Base-by-base conservation (phyloP, 805 yeast species). In the Blastobotrys terrestris region DNA sequence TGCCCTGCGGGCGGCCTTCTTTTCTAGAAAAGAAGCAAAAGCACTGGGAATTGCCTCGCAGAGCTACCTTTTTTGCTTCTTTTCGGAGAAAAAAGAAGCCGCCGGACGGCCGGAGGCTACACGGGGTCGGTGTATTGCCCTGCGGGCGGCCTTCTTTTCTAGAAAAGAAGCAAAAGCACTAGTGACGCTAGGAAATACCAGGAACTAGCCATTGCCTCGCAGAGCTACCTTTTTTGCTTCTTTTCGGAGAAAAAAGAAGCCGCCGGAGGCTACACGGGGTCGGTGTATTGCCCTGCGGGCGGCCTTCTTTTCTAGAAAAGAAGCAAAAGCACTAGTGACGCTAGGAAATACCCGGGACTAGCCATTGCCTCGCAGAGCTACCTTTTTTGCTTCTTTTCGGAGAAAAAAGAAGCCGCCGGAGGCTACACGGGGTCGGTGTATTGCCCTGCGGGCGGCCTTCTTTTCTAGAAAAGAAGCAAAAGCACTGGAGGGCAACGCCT, bases 1-100 rank as follows among this genome's bases (percentile, higher is more conserved):
- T 26, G 35, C 35, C 35, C 35, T 26, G 35, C 35, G 35, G 35
- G 35, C 21, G 21, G 45, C 51, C 16, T 39, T 48, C 39, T n/a
- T n/a, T n/a, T n/a, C n/a, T n/a, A n/a, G n/a, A n/a, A n/a, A n/a
- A n/a, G n/a, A n/a, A n/a, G n/a, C n/a, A n/a, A n/a, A n/a, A 48
- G 35, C 41, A 22, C 42, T 48, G 39, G 51, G 45, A 13, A 13
- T 19, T 15, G 26, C 43, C 5, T 11, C 5, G 35, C 35, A 11
- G 35, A 26, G 35, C 35, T 26, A 26, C 35, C 35, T 26, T 26
- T 26, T 26, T 26, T 26, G 35, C 35, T 26, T 26, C 35, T 26
- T 26, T 26, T 26, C 35, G 35, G 35, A 26, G 35, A 26, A 26
- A 26, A 26, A 26, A 26, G 35, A 26, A 26, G 35, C 35, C 35